Evolutionary conservation across 176 grass and related monocot species (phyloP).

Genomic region (Cymbopogon citratus): DNA sequence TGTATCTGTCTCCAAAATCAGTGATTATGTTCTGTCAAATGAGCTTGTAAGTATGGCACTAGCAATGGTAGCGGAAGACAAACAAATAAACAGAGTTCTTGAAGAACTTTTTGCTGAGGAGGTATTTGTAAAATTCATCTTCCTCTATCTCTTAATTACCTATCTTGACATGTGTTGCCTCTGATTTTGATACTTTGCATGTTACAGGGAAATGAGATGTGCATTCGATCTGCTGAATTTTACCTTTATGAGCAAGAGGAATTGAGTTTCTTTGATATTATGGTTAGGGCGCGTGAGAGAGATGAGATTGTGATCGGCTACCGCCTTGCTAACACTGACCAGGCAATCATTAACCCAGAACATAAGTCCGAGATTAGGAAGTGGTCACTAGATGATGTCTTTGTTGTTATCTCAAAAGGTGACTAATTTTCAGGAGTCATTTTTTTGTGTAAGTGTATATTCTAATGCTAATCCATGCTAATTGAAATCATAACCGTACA

Average conservation of each 20-base stretch:
- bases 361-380: constrained; percentile 64
- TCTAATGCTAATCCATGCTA: constrained; percentile 46
- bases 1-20: constrained; percentile 96
- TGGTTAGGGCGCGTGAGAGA: constrained; percentile 77
- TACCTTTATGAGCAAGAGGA: constrained; percentile 96
- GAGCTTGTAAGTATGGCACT: constrained; percentile 98
- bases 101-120: constrained; percentile 96
- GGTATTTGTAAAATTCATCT: constrained; percentile 34
- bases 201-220: constrained; percentile 90
- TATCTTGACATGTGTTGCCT: background rate
- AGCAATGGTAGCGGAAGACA: constrained; percentile 99
- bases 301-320: constrained; percentile 92
- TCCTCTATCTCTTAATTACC: background rate
- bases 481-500: constrained; percentile 29
- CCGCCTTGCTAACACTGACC: constrained; percentile 62
- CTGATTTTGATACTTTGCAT: constrained; percentile 14
- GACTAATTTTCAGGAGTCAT: constrained; percentile 42
- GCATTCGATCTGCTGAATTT: constrained; percentile 82
- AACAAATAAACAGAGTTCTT: constrained; percentile 95
- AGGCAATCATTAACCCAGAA: constrained; percentile 84
- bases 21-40: constrained; percentile 90
- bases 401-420: constrained; percentile 85
- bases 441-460: constrained; percentile 43
- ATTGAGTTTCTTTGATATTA: constrained; percentile 92
- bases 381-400: constrained; percentile 95